Evolutionary conservation across 768 basidiomycete genomes (phyloP).

Genomic region (Phaffia australis): DNA sequence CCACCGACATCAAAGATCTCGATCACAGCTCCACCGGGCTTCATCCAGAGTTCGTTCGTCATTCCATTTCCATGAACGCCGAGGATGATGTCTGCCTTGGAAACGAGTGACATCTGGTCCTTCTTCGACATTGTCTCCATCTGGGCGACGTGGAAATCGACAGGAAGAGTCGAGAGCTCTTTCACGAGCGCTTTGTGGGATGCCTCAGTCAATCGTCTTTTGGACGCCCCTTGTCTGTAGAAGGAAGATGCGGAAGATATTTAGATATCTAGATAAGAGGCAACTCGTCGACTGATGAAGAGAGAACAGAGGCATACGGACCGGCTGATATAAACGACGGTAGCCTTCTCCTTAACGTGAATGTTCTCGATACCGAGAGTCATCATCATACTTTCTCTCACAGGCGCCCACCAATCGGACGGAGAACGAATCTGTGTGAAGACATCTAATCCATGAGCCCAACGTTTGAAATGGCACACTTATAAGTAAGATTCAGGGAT

Average conservation of each 20-base stretch:
- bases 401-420: constrained; percentile 25
- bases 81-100: constrained; percentile 20
- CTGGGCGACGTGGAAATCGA: constrained; percentile 21
- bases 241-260: not conserved
- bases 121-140: constrained; percentile 24
- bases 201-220: constrained; percentile 15
- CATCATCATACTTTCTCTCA: constrained; percentile 25
- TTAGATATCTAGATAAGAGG: not conserved
- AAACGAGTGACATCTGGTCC: constrained; percentile 23
- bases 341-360: constrained; percentile 1
- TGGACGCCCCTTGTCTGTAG: constrained; percentile 22
- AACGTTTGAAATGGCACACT: not conserved
- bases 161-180: constrained; percentile 9
- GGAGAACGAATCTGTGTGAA: constrained; percentile 17
- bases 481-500: not conserved
- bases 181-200: constrained; percentile 18
- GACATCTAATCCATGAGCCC: constrained; percentile 1
- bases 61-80: constrained; percentile 26
- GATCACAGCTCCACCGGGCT: constrained; percentile 24
- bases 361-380: constrained; percentile 21
- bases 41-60: constrained; percentile 27
- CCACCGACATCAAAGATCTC: constrained; percentile 27
- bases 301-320: not conserved
- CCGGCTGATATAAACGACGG: constrained; percentile 18
- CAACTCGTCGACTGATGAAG: too few relatives aligned